Evolutionary conservation across 768 basidiomycete genomes (phyloP).

Genomic region (Tulasnella calospora): DNA sequence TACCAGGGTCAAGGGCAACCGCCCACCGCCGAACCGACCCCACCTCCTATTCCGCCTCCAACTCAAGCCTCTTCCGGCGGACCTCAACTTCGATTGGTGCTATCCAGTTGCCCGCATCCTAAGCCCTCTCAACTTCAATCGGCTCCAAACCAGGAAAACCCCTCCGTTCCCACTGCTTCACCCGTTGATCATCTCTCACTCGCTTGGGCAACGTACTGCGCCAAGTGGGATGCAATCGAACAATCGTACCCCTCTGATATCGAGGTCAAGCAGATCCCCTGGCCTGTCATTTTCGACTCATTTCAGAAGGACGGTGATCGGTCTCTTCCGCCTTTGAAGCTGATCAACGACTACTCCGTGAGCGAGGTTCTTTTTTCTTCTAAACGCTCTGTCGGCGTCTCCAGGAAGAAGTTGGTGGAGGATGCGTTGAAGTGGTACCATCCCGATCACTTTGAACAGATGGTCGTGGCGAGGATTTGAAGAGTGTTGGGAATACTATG

Average conservation of each 20-base stretch:
- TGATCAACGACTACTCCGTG: neutral
- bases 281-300: neutral
- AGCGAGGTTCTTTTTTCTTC: neutral
- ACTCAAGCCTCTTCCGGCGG: neutral
- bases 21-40: neutral
- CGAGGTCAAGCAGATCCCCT: neutral
- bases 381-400: neutral
- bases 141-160: neutral
- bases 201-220: neutral
- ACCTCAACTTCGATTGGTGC: neutral
- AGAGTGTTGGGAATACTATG: neutral
- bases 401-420: neutral
- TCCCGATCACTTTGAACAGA: neutral
- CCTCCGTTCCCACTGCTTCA: neutral
- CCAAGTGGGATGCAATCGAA: neutral
- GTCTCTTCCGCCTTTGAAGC: neutral
- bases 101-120: neutral
- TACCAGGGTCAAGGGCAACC: neutral
- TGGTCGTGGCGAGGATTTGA: neutral
- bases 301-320: neutral
- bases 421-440: neutral
- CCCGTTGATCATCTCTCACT: neutral
- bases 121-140: neutral
- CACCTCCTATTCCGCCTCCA: neutral
- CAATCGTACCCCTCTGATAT: neutral